phyloP scores from a whole-genome alignment of 2,329 filamentous ascomycete genomes.

The Talaromyces albobiverticillius region DNA sequence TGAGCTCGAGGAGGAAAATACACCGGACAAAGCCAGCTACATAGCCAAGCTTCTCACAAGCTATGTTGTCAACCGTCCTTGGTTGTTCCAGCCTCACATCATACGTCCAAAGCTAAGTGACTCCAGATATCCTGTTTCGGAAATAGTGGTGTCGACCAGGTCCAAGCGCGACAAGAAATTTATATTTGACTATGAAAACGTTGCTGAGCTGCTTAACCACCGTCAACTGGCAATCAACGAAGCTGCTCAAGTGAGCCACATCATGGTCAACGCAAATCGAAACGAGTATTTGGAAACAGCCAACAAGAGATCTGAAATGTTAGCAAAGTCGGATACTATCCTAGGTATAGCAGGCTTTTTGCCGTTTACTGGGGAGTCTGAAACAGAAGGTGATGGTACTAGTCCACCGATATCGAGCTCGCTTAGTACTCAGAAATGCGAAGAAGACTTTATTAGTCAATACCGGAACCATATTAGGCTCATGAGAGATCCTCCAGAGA shows the following conservation, averaged over 20 bases:
- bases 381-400: not conserved
- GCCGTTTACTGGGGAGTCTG: not conserved
- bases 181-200: too few species aligned
- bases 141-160: too few species aligned
- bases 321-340: not conserved
- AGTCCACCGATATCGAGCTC: not conserved
- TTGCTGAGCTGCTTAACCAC: too few species aligned
- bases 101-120: not conserved
- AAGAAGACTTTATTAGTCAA: not conserved
- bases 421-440: not conserved
- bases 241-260: too few species aligned
- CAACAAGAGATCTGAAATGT: not conserved
- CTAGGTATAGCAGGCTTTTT: not conserved
- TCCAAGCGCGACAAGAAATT: too few species aligned
- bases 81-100: not conserved
- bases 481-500: not conserved
- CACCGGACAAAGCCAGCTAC: not conserved
- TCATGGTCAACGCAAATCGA: not conserved
- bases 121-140: not conserved
- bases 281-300: not conserved
- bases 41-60: not conserved
- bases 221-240: too few species aligned
- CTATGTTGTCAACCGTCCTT: not conserved
- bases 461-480: not conserved
- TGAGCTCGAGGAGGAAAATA: not conserved